Evolutionary conservation across 2,329 filamentous ascomycete genomes (phyloP).

Genomic region (Sporothrix globosa): DNA sequence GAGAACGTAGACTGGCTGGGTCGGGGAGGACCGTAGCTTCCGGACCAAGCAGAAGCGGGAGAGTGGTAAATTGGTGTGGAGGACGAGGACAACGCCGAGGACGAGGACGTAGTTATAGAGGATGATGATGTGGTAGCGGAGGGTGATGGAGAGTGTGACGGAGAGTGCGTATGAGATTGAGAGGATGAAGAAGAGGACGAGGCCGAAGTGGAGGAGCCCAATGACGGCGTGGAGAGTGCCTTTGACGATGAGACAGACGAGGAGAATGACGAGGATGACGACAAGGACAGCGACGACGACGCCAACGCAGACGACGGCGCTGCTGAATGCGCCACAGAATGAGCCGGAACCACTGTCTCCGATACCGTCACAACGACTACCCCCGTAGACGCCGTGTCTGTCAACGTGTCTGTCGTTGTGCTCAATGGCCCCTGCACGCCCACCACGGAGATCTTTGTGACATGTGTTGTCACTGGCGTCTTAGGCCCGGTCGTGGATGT

Average conservation of each 20-base stretch:
- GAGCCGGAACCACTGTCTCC: conserved; percentile 2
- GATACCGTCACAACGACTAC: background rate
- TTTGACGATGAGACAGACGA: background rate
- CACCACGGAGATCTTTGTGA: conserved; percentile 38
- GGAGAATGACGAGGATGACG: background rate
- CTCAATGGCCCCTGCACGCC: conserved; percentile 33
- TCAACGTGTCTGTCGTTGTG: conserved; percentile 25
- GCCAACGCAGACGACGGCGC: background rate
- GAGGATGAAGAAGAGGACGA: background rate
- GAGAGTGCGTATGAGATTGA: background rate
- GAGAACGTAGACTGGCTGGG: conserved; percentile 14
- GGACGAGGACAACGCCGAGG: conserved; percentile 1
- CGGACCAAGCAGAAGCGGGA: background rate
- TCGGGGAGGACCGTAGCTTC: background rate
- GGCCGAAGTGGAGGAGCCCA: background rate
- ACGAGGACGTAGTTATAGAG: background rate
- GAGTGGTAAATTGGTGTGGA: background rate
- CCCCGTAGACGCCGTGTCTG: background rate
- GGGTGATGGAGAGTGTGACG: background rate
- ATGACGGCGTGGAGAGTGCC: background rate
- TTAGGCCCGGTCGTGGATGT: conserved; percentile 26
- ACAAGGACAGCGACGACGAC: background rate
- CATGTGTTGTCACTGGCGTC: conserved; percentile 36
- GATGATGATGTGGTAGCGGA: background rate
- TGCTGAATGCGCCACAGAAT: background rate